Conservation (phyloP, 306 rosid species). For the Bauhinia variegata region DNA sequence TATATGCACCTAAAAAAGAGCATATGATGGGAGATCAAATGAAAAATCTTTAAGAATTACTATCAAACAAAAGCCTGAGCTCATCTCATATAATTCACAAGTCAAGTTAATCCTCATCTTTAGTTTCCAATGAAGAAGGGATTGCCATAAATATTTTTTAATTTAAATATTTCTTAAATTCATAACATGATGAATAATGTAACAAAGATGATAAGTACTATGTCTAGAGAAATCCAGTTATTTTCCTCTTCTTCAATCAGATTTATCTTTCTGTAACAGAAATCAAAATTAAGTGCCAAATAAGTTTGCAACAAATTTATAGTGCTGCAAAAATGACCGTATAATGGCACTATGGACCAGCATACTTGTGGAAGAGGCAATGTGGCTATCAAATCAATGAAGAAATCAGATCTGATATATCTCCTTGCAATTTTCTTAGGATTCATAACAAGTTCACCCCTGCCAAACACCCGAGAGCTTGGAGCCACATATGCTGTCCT, state of each 20-base stretch:
- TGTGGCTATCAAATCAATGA: slow-evolving; percentile 85
- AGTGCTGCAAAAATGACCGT: background rate
- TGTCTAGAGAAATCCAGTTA: background rate
- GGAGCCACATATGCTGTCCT: slow-evolving; percentile 96
- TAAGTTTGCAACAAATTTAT: slow-evolving; percentile 16
- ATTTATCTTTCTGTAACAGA: background rate
- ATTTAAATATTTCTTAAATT: slow-evolving; percentile 3
- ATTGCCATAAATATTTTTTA: background rate
- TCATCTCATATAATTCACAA: slow-evolving; percentile 1
- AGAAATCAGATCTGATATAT: slow-evolving; percentile 89
- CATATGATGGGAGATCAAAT: background rate
- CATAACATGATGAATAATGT: slow-evolving; percentile 22
- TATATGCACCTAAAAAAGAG: too few relatives aligned
- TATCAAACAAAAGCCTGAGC: slow-evolving; percentile 1
- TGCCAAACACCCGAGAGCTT: slow-evolving; percentile 89
- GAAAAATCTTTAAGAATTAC: slow-evolving; percentile 4
- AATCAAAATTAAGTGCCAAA: slow-evolving; percentile 22
- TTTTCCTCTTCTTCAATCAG: slow-evolving; percentile 9
- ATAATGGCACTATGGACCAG: slow-evolving; percentile 13
- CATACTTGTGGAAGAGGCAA: slow-evolving; percentile 95
- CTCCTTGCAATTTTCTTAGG: slow-evolving; percentile 83
- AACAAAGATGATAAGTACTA: slow-evolving; percentile 18
- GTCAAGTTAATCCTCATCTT: background rate
- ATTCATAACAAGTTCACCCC: slow-evolving; percentile 98
- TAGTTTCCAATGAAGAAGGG: background rate